A percentile compares a stretch with the other conserved stretches of the same genome.
These are phyloP conservation scores for Sanguinoderma infundibulare DNA, from an alignment of 1,284 basidiomycete genomes.

Conservation along the genomic window DNA sequence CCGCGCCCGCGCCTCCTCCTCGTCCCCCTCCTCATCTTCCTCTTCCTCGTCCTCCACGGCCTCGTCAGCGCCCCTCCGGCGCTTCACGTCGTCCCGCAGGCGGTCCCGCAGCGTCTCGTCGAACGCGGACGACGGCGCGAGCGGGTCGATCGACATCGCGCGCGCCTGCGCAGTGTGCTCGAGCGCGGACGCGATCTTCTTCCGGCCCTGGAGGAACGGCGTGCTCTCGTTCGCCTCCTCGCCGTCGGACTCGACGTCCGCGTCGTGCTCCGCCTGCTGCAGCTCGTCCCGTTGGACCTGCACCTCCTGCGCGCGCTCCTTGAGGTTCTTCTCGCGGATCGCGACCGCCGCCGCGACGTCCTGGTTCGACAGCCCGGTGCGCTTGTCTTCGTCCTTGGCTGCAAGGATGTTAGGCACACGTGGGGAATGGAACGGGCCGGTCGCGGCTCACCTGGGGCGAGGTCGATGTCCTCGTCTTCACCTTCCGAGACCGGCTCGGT, in stretches of 20 bases:
- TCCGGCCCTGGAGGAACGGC: conserved; percentile 40
- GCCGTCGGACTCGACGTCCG: conserved; percentile 33
- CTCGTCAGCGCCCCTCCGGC: conserved; percentile 25
- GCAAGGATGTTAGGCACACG: not conserved
- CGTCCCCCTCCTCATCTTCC: conserved; percentile 41
- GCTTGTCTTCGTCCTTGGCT: conserved; percentile 79
- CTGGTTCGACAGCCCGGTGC: conserved; percentile 73
- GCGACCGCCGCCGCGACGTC: conserved; percentile 82
- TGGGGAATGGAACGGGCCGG: not conserved
- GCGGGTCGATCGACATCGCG: conserved; percentile 79
- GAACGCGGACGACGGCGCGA: conserved; percentile 80
- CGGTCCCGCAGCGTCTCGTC: conserved; percentile 79
- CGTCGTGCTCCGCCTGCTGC: conserved; percentile 23
- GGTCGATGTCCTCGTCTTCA: conserved; percentile 77
- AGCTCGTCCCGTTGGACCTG: conserved; percentile 11
- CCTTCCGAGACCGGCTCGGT: conserved; percentile 91
- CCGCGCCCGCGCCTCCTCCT: conserved; percentile 28
- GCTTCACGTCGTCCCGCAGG: conserved; percentile 44
- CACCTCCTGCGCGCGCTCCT: conserved; percentile 45
- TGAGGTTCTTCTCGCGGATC: conserved; percentile 80
- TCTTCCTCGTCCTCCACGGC: conserved; percentile 33
- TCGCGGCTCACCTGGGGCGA: conserved; percentile 46
- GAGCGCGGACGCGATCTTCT: conserved; percentile 20
- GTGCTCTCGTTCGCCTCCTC: conserved; percentile 47
- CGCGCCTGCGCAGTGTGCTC: conserved; percentile 38